A percentile compares a stretch with the other conserved stretches of the same genome.
phyloP scores from a whole-genome alignment of 768 basidiomycete genomes.

The Amylocystis lapponica region DNA sequence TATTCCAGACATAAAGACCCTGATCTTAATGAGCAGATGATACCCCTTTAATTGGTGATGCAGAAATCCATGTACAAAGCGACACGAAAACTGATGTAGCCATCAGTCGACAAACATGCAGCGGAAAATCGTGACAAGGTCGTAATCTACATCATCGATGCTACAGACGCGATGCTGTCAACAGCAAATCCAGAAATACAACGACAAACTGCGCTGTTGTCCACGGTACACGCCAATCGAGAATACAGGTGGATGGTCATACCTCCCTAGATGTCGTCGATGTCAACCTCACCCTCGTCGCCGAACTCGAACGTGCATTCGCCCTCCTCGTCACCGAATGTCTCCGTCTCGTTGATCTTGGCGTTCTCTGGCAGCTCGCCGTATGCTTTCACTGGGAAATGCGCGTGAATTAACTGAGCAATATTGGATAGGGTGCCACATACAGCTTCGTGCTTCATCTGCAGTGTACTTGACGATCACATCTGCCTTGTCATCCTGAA shows the following conservation, averaged over 20 bases:
- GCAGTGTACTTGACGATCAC: conserved; percentile 99
- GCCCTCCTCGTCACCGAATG: conserved; percentile 85
- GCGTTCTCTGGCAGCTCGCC: conserved; percentile 96
- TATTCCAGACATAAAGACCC: conserved; percentile 67
- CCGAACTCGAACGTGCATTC: conserved; percentile 90
- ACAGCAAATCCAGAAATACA: conserved; percentile 1
- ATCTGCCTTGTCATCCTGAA: conserved; percentile 99
- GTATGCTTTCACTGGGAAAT: conserved; percentile 79
- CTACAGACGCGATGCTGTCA: background rate
- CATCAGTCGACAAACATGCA: background rate
- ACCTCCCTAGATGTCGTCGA: conserved; percentile 73
- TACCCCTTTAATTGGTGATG: too few relatives aligned
- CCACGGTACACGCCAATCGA: background rate
- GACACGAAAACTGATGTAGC: too few relatives aligned
- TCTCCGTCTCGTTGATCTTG: conserved; percentile 96
- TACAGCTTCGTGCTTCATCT: conserved; percentile 83
- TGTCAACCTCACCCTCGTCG: conserved; percentile 83
- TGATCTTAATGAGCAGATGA: conserved; percentile 31
- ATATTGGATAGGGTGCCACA: conserved; percentile 22
- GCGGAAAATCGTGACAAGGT: background rate
- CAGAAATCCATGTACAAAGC: too few relatives aligned
- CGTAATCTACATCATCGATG: background rate
- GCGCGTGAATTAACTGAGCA: background rate
- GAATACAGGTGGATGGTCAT: conserved; percentile 18
- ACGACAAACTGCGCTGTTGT: conserved; percentile 1